Conservation (phyloP, 2,329 filamentous ascomycete species). For the Aureobasidium sp. region DNA sequence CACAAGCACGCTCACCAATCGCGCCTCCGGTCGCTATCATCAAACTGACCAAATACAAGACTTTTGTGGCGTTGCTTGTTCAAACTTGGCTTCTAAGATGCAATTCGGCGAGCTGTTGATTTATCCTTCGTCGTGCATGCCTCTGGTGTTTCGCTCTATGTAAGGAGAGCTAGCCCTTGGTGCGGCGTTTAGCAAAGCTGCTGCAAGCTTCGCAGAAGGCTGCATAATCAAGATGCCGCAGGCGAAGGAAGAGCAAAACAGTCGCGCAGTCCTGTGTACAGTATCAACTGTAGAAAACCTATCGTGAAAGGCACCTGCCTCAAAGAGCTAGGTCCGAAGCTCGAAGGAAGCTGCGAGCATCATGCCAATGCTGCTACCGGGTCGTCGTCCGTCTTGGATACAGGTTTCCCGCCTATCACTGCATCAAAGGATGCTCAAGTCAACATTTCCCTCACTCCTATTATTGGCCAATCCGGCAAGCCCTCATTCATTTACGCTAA, state of each 20-base stretch:
- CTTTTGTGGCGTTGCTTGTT: slow-evolving; percentile 1
- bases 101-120: not conserved
- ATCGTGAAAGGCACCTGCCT: not conserved
- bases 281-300: too few species aligned
- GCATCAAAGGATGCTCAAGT: not conserved
- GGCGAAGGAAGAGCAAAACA: not conserved
- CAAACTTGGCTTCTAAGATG: not conserved
- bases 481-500: not conserved
- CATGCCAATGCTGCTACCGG: not conserved
- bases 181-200: not conserved
- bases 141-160: not conserved
- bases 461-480: not conserved
- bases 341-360: not conserved
- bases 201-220: not conserved
- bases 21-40: not conserved
- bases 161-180: not conserved
- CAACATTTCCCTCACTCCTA: not conserved
- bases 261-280: too few species aligned
- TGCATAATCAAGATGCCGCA: not conserved
- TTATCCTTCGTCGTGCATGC: not conserved
- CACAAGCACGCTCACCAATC: not conserved
- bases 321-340: not conserved
- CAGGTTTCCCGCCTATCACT: not conserved
- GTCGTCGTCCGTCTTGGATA: not conserved
- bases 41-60: not conserved